These are phyloP conservation scores for Cyclocybe aegerita DNA, from an alignment of 768 basidiomycete genomes.

Conservation along the genomic window DNA sequence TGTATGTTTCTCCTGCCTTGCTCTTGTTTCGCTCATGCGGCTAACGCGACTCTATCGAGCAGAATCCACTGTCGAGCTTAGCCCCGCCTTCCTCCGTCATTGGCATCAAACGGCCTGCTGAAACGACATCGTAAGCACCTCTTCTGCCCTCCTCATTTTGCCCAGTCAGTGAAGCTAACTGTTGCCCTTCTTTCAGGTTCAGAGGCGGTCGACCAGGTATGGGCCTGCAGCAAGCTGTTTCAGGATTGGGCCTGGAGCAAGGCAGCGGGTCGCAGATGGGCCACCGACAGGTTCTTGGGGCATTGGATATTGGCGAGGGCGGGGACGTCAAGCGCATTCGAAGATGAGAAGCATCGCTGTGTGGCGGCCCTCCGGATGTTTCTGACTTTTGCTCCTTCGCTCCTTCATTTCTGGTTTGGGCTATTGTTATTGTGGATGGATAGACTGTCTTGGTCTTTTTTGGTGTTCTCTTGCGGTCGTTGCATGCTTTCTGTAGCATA, in stretches of 20 bases:
- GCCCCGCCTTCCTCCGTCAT: conserved; percentile 9
- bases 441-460: too few relatives aligned
- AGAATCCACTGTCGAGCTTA: conserved; percentile 8
- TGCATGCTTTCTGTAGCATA: too few relatives aligned
- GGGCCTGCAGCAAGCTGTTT: conserved; percentile 37
- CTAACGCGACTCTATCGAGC: neutral
- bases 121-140: conserved; percentile 21
- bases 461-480: too few relatives aligned
- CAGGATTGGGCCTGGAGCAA: conserved; percentile 4
- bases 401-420: too few relatives aligned
- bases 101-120: conserved; percentile 34
- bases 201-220: conserved; percentile 33
- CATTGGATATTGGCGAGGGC: conserved; percentile 35
- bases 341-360: conserved; percentile 22
- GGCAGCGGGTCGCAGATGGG: conserved; percentile 6
- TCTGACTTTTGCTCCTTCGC: too few relatives aligned
- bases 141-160: neutral
- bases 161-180: conserved; percentile 19
- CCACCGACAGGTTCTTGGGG: conserved; percentile 31
- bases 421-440: too few relatives aligned
- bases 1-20: conserved; percentile 27
- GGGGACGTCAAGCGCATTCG: conserved; percentile 47
- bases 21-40: neutral
- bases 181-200: conserved; percentile 18
- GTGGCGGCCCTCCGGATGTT: too few relatives aligned